Conservation (phyloP, 1,284 basidiomycete genomes). For the Agroathelia rolfsii region DNA sequence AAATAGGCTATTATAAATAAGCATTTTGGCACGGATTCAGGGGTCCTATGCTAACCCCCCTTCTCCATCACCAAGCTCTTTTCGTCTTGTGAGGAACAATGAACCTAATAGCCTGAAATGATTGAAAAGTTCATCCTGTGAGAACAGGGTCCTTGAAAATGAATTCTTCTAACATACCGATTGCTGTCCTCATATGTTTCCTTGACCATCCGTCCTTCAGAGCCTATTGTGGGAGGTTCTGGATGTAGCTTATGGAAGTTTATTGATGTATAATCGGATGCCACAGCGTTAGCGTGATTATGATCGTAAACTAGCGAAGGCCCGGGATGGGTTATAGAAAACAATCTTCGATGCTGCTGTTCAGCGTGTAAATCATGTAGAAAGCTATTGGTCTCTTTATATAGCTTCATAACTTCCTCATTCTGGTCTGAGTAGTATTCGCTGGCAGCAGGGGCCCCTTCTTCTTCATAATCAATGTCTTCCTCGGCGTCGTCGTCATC, state of each 20-base stretch:
- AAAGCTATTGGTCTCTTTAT: conserved; percentile 49
- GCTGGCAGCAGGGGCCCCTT: conserved; percentile 8
- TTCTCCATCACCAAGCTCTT: conserved; percentile 27
- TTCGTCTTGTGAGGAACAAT: conserved; percentile 51
- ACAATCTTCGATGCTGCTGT: conserved; percentile 48
- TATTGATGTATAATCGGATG: conserved; percentile 9
- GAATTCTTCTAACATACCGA: too few species aligned
- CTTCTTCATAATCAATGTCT: conserved; percentile 19
- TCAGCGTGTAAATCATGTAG: conserved; percentile 60
- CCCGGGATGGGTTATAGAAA: conserved; percentile 24
- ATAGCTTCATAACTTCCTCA: conserved; percentile 22
- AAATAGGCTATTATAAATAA: too few species aligned
- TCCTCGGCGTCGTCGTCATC: conserved; percentile 25
- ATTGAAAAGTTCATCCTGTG: conserved; percentile 10
- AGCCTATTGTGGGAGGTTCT: conserved; percentile 4
- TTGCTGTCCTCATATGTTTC: conserved; percentile 57
- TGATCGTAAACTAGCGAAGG: too few species aligned
- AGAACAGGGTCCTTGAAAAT: too few species aligned
- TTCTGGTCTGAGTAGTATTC: conserved; percentile 14
- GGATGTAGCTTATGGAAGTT: not conserved
- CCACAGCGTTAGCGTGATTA: conserved; percentile 8
- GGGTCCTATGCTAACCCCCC: too few species aligned
- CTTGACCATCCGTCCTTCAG: conserved; percentile 35
- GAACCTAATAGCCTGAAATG: conserved; percentile 37
- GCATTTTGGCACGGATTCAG: too few species aligned